Conservation (phyloP, 108 stramenopile genomes). For the Schizochytrium sp. region DNA sequence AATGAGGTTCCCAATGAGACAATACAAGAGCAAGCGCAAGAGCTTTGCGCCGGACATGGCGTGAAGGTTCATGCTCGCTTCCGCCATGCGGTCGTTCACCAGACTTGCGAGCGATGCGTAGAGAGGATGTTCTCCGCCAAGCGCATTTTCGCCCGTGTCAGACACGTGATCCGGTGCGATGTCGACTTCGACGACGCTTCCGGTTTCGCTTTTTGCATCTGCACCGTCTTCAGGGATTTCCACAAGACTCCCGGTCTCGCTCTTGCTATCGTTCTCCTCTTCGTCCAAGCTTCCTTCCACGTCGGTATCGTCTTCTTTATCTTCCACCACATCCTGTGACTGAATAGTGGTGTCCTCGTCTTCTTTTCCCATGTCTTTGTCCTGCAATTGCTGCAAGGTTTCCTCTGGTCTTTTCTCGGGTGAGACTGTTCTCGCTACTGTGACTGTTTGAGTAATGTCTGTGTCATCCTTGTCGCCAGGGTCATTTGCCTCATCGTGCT, state of each 20-base stretch:
- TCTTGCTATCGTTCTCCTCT: not conserved
- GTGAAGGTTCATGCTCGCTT: not conserved
- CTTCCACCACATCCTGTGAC: not conserved
- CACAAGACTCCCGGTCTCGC: not conserved
- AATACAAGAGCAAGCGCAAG: not conserved
- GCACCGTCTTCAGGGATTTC: not conserved
- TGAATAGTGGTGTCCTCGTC: not conserved
- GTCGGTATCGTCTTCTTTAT: not conserved
- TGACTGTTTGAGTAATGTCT: too few relatives aligned
- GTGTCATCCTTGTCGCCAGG: too few relatives aligned
- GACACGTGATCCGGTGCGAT: not conserved
- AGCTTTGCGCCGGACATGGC: not conserved
- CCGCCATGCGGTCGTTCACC: not conserved
- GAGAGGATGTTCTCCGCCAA: not conserved
- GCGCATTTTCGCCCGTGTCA: not conserved
- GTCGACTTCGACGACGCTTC: not conserved
- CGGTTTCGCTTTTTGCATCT: not conserved
- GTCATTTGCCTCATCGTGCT: too few relatives aligned
- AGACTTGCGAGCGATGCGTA: not conserved
- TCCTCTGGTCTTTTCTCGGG: too few relatives aligned
- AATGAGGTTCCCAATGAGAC: not conserved
- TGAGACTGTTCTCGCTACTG: too few relatives aligned
- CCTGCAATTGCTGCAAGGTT: not conserved
- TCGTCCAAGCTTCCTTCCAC: not conserved
- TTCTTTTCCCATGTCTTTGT: not conserved